Base-by-base conservation (phyloP, 139 green algal species). In the Nannochloris sp. region DNA sequence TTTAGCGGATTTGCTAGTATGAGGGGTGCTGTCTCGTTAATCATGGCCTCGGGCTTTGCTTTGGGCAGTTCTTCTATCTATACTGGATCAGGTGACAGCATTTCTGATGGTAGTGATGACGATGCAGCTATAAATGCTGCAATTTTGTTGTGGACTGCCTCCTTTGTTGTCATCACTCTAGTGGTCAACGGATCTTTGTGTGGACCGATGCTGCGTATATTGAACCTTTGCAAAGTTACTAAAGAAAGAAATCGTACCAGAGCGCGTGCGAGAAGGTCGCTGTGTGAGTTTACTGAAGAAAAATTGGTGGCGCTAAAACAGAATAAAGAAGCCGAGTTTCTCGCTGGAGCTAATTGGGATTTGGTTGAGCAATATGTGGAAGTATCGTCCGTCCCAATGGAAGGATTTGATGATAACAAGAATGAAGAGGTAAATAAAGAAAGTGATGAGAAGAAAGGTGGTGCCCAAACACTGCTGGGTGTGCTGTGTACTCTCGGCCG, bases 81-180 rank as follows among this genome's bases (percentile, higher is more conserved):
- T 19, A 51, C 42, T 51, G 42, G 42, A 19, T 51, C 42, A 19
- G n/a, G n/a, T n/a, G 42, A 51, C 42, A 51, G 19, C 42, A 19
- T 27, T 19, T 19, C 42, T 19, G 42, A 51, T 19, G 19, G 42
- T 19, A 51, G 42, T 19, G 42, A 19, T 19, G 42, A 27, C 19
- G 42, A 51, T 30, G 34, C 34, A 60, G 53, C 15, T 1, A 67
- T 79, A 14, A 81, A 77, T 57, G 61, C 67, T 23, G 68, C 78
- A 61, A 77, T 87, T 3, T 73, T 79, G 12, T 68, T 93, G 51
- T 95, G 82, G 84, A 87, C 84, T 0, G 68, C 78, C 8, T 78
- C 81, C 15, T 88, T 92, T 48, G 83, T 92, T 74, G 62, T 95
- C 54, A 78, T 95, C 53, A 93, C 83, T 2, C 76, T 95, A 37